Evolutionary conservation across 352 stramenopile species (phyloP).

Genomic region (Pythium brachiatum): DNA sequence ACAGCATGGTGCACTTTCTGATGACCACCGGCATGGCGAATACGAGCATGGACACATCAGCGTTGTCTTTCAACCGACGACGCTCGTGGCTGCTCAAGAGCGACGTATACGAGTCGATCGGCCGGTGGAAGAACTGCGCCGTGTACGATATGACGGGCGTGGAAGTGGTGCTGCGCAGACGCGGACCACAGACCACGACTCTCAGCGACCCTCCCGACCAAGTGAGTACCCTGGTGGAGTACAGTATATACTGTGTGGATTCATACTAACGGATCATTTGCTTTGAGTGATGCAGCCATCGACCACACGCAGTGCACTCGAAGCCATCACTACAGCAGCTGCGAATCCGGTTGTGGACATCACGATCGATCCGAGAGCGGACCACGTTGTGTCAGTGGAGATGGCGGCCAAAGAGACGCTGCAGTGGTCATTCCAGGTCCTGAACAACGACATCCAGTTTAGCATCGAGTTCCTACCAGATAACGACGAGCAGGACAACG

Average conservation of each 20-base stretch:
- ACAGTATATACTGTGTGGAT: neutral
- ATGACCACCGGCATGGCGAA: conserved; percentile 58
- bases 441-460: conserved; percentile 56
- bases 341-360: conserved; percentile 31
- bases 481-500: conserved; percentile 7
- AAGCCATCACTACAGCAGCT: conserved; percentile 29
- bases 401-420: conserved; percentile 38
- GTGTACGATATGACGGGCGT: conserved; percentile 57
- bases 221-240: neutral
- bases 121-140: conserved; percentile 45
- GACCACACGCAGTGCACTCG: conserved; percentile 31
- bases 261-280: neutral
- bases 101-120: conserved; percentile 42
- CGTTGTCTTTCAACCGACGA: conserved; percentile 45
- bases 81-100: conserved; percentile 44
- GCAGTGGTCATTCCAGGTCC: conserved; percentile 49
- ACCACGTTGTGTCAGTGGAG: conserved; percentile 52
- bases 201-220: conserved; percentile 24
- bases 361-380: conserved; percentile 34
- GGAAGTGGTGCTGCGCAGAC: conserved; percentile 37
- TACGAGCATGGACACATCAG: conserved; percentile 42
- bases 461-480: conserved; percentile 45
- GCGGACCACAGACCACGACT: conserved; percentile 44
- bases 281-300: conserved; percentile 16
- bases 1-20: conserved; percentile 60